Evolutionary conservation across 345 rosid species (phyloP), one percentile per base, ranked within the genome.

Genomic region (Carallia brachiata): DNA sequence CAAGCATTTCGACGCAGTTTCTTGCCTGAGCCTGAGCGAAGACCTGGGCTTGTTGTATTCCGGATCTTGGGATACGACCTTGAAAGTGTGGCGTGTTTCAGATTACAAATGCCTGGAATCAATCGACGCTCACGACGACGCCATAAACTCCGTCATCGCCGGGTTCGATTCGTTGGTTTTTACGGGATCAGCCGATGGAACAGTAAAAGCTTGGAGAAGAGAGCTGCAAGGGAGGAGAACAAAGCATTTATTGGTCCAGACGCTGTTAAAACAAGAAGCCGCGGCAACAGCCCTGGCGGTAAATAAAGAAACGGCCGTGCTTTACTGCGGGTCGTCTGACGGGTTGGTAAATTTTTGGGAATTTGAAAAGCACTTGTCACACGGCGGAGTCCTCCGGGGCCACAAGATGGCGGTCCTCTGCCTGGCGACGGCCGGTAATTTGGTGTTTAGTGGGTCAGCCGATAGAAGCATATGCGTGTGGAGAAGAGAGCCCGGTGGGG

Each of bases 401-500:
- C 93, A 90, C 73, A 85, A 88, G 60, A 36, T 80, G 75, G 92
- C 97, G 6, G 85, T 90, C 56, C 72, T 90, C 2, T 88, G 92
- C 73, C 67, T 90, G 17, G 86, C 84, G 7, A 36, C 83, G 1
- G 85, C 85, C 6, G 95, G 88, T 50, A 84, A 69, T 70, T 70
- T 92, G 85, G 80, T 92, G 50, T 77, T 95, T 36, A 95, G 92
- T 59, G 99, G 97, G 48, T 89, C 97, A 0, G 96, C 97, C 0
- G 99, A 95, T 61, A 85, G 78, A 72, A 92, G 80, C 73, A 79
- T 92, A 50, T 86, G 94, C 79, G 92, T 89, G 17, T 95, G 99
- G 99, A 73, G 88, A 52, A 71, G 91, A 63, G 96, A 86, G 50
- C 71, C 36, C 1, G 80, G 83, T 0, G 93, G 89, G 66, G 66